These are phyloP conservation scores for Gleditsia sinensis DNA, from an alignment of 306 rosid genomes.

Conservation along the genomic window DNA sequence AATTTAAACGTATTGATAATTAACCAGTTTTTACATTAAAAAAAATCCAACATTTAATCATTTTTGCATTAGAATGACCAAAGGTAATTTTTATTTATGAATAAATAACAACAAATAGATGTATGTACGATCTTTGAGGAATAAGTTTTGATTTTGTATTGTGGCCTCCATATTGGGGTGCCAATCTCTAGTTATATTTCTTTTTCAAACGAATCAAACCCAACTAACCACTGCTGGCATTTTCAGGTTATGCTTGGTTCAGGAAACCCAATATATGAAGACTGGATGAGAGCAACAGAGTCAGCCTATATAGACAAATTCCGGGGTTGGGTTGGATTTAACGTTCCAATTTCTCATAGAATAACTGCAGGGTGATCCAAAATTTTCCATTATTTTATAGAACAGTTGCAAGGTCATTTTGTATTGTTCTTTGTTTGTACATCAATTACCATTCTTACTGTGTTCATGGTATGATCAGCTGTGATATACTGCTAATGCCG, in stretches of 20 bases:
- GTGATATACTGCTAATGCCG: constrained; percentile 91
- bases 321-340: constrained; percentile 94
- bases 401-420: constrained; percentile 46
- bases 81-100: constrained; percentile 10
- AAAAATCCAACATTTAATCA: neutral
- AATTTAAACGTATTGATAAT: constrained; percentile 23
- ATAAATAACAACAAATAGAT: constrained; percentile 21
- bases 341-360: constrained; percentile 82
- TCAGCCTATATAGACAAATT: constrained; percentile 63
- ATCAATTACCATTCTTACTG: constrained; percentile 29
- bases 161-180: constrained; percentile 2
- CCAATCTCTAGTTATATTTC: constrained; percentile 18
- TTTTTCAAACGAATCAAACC: neutral
- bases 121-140: constrained; percentile 22
- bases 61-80: neutral
- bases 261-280: constrained; percentile 63
- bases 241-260: constrained; percentile 94
- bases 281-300: constrained; percentile 90
- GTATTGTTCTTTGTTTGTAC: constrained; percentile 25
- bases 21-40: neutral
- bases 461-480: constrained; percentile 52
- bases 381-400: constrained; percentile 49
- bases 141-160: constrained; percentile 8
- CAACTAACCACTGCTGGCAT: neutral
- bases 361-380: constrained; percentile 82